Base-by-base conservation (phyloP, 2,329 filamentous ascomycete species). In the Aurifilum marmelostoma region DNA sequence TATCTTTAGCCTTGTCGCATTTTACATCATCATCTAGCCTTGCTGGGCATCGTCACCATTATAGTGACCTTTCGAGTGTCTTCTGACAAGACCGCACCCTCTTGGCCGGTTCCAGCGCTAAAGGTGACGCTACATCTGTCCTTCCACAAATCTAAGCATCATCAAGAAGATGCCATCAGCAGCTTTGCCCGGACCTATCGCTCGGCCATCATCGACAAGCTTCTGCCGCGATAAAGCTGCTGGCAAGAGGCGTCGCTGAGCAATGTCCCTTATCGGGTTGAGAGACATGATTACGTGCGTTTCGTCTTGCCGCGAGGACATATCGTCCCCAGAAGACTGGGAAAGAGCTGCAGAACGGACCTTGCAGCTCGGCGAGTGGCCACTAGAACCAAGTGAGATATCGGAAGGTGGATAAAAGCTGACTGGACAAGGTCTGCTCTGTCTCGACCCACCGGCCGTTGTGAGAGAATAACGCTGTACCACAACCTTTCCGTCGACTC, bases 401-500 rank as follows among this genome's bases (percentile, higher is more conserved):
- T 65, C 52, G 16, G 32, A 50, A 11, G 2, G 43, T 2, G 7
- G 2, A 18, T 21, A 21, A 16, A 2, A 16, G 14, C 8, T 47
- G 52, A 60, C 16, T 66, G 37, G 34, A 21, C n/a, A 24, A 18
- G 6, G n/a, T 39, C 27, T 29, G 27, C 16, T 29, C 18, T 60
- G 41, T 66, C 50, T 34, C 27, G 58, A 27, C 50, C 9, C 37
- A 27, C 39, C 3, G 27, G 39, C 41, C 56, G n/a, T 18, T 11
- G 39, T 66, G 56, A 29, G 56, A 29, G 34, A 37, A 61, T 66
- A 16, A 61, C 39, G 56, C 50, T 61, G 65, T 66, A 37, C 39
- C 9, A 66, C 65, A 12, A 14, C 52, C 29, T 2, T 47, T 1
- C 43, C 43, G 12, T 52, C 21, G 27, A 52, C 43, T 62, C 59